Base-by-base conservation (phyloP, 345 rosid species). In the Citrus glauca region DNA sequence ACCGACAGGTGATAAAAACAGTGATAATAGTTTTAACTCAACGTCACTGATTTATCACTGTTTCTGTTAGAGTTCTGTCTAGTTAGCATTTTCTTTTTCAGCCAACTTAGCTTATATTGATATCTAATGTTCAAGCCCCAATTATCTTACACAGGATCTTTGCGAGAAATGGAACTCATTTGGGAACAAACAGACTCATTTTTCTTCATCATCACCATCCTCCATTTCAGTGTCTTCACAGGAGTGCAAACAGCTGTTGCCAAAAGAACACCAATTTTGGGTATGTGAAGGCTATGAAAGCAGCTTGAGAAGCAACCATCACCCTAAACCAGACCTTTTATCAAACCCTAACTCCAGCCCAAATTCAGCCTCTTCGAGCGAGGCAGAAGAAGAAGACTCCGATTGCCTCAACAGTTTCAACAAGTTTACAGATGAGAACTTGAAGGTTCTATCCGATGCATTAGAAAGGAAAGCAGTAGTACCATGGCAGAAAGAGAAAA, bases 351-450 rank as follows among this genome's bases (percentile, higher is more conserved):
- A 88, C 81, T 91, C 95, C 6, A 89, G 95, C 76, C 95, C 95
- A 6, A 91, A 91, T 75, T 91, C 95, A 20, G 95, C 91, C 59
- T 89, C 95, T n/a, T 88, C 95, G 3, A 91, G 95, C n/a, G 95
- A 89, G 80, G 91, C 84, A 19, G 66, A 77, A 7, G 85, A 77
- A 71, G 89, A 87, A 68, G 84, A 79, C 59, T 65, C 45, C 7
- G 87, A 87, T 76, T 81, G 71, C 48, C 66, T 83, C 17, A 80
- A 83, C 28, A 81, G 77, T 72, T 89, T 91, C 87, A 90, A 84
- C 74, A 85, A 74, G 71, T 55, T 86, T 48, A 87, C 77, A 57
- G 77, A 82, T 20, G 81, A 86, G 65, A 91, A 90, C 86, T 48
- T 87, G 72, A 83, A 78, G 81, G 76, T 83, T 78, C 68, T 91